Base-by-base conservation (phyloP, 169 alveolate species). In the Haemoproteus tartakovskyi region DNA sequence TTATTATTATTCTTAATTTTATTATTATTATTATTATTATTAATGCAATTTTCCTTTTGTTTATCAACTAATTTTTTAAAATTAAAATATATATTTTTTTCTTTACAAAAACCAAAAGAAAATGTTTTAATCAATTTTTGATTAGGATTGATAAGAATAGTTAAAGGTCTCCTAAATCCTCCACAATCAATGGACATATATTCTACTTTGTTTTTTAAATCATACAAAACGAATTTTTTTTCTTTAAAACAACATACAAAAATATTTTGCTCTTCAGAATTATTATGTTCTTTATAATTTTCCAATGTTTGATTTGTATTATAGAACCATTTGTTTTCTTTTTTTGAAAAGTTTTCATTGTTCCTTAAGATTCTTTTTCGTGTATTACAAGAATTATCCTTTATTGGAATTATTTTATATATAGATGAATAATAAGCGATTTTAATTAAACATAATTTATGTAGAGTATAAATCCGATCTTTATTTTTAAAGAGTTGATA, bases 101-200 rank as follows among this genome's bases (percentile, higher is more conserved):
- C 82, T 41, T 67, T 67, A 30, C 82, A 67, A 41, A 52, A 67
- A 16, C 82, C 51, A 33, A 67, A 54, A 1, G 82, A 67, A 54
- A 67, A 51, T 16, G 56, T 60, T 38, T 38, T 52, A 1, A 27
- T 40, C 1, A 27, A n/a, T 54, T 33, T n/a, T 3, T 18, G 12
- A 1, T 30, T 9, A 40, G 29, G n/a, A 26, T 54, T 67, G 59
- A 60, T 67, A 41, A 24, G 56, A 30, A 67, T 56, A 46, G 74
- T 67, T 16, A 67, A 26, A 3, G 82, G 82, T 29, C 82, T 57
- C 29, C 82, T 67, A 60, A 67, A 67, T 3, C 82, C 82, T 19
- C 82, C 82, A 43, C 82, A 67, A 4, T 67, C 60, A 8, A 67
- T 27, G 26, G 82, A 67, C n/a, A 67, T 16, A 45, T 67, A 67